These are phyloP conservation scores for Saccharum hybrid DNA, from an alignment of 202 grass and related monocot genomes.

Conservation along the genomic window DNA sequence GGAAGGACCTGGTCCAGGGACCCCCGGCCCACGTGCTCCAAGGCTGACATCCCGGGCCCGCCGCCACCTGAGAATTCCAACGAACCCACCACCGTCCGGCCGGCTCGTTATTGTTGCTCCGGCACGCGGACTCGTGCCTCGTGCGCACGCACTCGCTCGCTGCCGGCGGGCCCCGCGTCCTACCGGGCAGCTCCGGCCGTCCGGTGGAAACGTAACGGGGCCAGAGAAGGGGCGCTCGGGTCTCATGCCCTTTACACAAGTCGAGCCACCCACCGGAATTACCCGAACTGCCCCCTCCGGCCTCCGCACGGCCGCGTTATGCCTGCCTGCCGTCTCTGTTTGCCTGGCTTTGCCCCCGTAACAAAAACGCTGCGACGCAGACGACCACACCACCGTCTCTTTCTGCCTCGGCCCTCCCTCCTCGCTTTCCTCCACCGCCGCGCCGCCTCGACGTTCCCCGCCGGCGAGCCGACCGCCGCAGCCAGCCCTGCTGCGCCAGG, in stretches of 20 bases:
- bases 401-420: neutral
- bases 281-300: constrained; percentile 41
- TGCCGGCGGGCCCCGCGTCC: neutral
- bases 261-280: constrained; percentile 44
- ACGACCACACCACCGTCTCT: constrained; percentile 41
- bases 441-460: neutral
- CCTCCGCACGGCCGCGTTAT: neutral
- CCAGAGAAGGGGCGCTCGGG: neutral
- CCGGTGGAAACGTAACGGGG: neutral
- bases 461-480: neutral
- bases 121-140: neutral
- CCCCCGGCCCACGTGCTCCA: neutral
- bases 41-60: constrained; percentile 19
- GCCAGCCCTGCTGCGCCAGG: neutral
- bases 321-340: neutral
- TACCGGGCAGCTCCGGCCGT: too few species aligned
- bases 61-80: neutral
- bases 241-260: constrained; percentile 8
- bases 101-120: neutral
- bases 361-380: constrained; percentile 50
- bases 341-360: constrained; percentile 12
- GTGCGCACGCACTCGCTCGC: neutral
- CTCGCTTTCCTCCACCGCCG: constrained; percentile 24
- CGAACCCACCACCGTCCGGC: neutral
- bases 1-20: constrained; percentile 23